A percentile compares a stretch with the other conserved stretches of the same genome.
These are phyloP conservation scores for Musa schizocarpa DNA, from an alignment of 176 grass and related monocot species.

Conservation along the genomic window DNA sequence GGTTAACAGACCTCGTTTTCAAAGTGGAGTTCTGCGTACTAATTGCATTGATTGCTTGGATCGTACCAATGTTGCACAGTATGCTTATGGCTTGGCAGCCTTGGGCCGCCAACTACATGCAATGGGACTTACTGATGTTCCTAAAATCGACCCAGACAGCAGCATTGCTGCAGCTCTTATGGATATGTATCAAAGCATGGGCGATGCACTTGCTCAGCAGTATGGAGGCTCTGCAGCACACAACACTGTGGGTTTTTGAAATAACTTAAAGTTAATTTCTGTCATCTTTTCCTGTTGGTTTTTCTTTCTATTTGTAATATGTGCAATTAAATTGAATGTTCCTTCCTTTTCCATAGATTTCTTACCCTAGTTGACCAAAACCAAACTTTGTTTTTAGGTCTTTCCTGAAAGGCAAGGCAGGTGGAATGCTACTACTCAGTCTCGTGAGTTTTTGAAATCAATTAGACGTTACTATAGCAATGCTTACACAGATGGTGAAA, in stretches of 20 bases:
- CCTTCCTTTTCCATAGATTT: neutral
- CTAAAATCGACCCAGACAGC: constrained; percentile 83
- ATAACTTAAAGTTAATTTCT: neutral
- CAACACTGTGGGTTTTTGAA: constrained; percentile 46
- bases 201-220: constrained; percentile 91
- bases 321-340: constrained; percentile 1
- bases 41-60: constrained; percentile 97
- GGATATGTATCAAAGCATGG: constrained; percentile 99
- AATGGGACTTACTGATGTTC: constrained; percentile 69
- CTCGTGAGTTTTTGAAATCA: constrained; percentile 88
- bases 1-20: constrained; percentile 41
- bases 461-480: constrained; percentile 97
- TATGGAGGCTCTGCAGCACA: constrained; percentile 98
- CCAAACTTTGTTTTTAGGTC: constrained; percentile 45
- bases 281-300: neutral
- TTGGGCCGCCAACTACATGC: constrained; percentile 82
- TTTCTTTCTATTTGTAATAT: neutral
- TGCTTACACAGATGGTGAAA: constrained; percentile 93
- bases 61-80: constrained; percentile 96
- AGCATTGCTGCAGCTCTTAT: constrained; percentile 78
- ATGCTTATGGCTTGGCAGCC: constrained; percentile 82
- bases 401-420: constrained; percentile 95
- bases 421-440: constrained; percentile 97
- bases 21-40: constrained; percentile 91
- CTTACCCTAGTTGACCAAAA: neutral